Base-by-base conservation (phyloP, 2,329 filamentous ascomycete species). In the Apiospora phragmitis region DNA sequence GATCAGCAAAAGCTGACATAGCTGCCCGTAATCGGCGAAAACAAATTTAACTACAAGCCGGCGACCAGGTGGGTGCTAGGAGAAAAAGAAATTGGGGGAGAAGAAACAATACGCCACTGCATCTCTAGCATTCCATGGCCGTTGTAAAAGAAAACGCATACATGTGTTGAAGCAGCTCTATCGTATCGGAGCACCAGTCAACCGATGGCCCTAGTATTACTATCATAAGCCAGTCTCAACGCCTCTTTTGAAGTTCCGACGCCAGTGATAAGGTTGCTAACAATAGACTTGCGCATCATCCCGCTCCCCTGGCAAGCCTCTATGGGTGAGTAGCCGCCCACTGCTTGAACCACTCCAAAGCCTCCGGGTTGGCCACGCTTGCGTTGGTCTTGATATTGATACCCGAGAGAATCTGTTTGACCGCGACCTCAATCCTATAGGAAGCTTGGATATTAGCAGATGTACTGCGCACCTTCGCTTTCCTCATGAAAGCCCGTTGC, bases 321-420 rank as follows among this genome's bases (percentile, higher is more conserved):
- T 72, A 73, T 12, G 77, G 76, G 72, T 92, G 84, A 68, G 83
- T 83, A 72, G 81, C 83, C 16, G 92, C 89, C 95, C 95, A 98
- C 42, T 87, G 83, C 74, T 89, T 88, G 81, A 98, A 98, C 93
- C 94, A 98, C 51, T 94, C 92, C 74, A 99, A 82, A 74, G 95
- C 94, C 75, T 92, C 93, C 1, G 93, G 91, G 80, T 98, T 98
- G 5, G 94, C 94, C n/a, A 98, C 95, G 77, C 94, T 97, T 0
- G 95, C 94, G 67, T 94, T 94, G 0, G 94, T 96, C 85, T 94
- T 95, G 74, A 98, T 90, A 68, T 93, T 89, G 81, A 95, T 84
- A 0, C 95, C 95, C 38, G 94, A 97, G 1, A 99, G 83, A 62
- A 98, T 98, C 82, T 98, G 95, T 85, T 98, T 98, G 7, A 98